Base-by-base conservation (phyloP, 306 rosid species). In the Vicia villosa region DNA sequence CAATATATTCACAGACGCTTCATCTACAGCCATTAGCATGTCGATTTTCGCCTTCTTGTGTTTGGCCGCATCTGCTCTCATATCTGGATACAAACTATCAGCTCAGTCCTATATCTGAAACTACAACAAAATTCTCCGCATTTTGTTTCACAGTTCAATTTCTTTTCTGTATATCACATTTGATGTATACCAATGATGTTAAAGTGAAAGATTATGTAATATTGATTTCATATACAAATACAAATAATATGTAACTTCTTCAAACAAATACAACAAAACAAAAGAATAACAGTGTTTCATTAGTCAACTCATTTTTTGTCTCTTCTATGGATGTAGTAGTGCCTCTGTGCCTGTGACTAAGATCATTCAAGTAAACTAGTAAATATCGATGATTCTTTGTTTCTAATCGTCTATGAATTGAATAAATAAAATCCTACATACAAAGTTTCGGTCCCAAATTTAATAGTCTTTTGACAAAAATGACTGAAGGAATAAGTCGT, bases 11-110 rank as follows among this genome's bases (percentile, higher is more conserved):
- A 80, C 90, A 8, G 97, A 88, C 72, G 4, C 94, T 28, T 83
- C 85, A 19, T 72, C 91, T 10, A 68, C 92, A 10, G 72, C 98
- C 66, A 88, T 94, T 21, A 74, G 85, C 87, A 88, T 86, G 95
- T 68, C 87, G 3, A 71, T 90, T 64, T 58, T 90, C 5, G 90
- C 98, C 22, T 94, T 88, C 83, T 49, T 87, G 21, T 61, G 80
- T 4, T 70, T 78, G 10, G 91, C 89, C 7, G 20, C 67, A 5
- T 88, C 88, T 1, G 82, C 96, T 8, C 24, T 83, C 68, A 74
- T 94, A 58, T 94, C 97, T 2, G 91, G 92, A 56, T 79, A 82
- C 80, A 86, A 84, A 16, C 67, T 90, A 30, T 87, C 86, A 8
- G 76, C 83, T 55, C 91, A 79, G 22, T 65, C 96, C 66, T 80